Percentiles rank a stretch among this genome's conserved stretches.
These are phyloP conservation scores for Clarireedia monteithiana DNA, from an alignment of 2,329 filamentous ascomycete genomes.

Conservation along the genomic window DNA sequence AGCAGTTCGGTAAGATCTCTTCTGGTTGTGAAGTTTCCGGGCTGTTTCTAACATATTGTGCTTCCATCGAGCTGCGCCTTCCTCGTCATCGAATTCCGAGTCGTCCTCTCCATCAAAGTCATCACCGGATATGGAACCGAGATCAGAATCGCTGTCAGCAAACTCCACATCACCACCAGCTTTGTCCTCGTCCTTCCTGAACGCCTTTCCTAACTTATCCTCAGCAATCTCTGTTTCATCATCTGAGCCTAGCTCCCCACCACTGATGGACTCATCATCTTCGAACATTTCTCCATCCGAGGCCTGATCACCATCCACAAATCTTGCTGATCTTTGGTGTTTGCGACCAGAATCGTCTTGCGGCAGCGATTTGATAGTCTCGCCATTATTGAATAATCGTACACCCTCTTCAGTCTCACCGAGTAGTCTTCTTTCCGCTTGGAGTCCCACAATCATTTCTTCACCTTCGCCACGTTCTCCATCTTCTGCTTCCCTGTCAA, in stretches of 20 bases:
- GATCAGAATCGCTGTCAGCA: constrained; percentile 93
- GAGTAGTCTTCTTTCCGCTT: constrained; percentile 72
- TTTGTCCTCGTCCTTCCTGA: constrained; percentile 45
- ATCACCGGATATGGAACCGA: constrained; percentile 71
- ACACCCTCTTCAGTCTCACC: constrained; percentile 78
- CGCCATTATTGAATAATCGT: constrained; percentile 75
- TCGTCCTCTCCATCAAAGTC: constrained; percentile 39
- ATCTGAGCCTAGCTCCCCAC: constrained; percentile 35
- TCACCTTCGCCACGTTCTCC: constrained; percentile 85
- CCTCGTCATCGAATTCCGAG: constrained; percentile 36
- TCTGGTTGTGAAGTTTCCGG: constrained; percentile 59
- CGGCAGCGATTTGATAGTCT: constrained; percentile 52
- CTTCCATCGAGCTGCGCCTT: constrained; percentile 75
- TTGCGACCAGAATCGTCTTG: constrained; percentile 56
- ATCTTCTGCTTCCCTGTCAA: constrained; percentile 56
- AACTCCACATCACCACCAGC: constrained; percentile 72
- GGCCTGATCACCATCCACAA: constrained; percentile 52
- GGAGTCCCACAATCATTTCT: constrained; percentile 85
- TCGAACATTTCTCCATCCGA: constrained; percentile 51
- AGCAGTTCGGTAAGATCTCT: constrained; percentile 65
- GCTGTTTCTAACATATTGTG: constrained; percentile 74
- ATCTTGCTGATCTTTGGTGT: constrained; percentile 47
- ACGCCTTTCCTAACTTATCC: constrained; percentile 52
- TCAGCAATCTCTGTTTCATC: constrained; percentile 51
- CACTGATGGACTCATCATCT: constrained; percentile 33